A percentile compares a stretch with the other conserved stretches of the same genome.
These are phyloP conservation scores for Bullera alba DNA, from an alignment of 768 basidiomycete genomes.

Conservation along the genomic window DNA sequence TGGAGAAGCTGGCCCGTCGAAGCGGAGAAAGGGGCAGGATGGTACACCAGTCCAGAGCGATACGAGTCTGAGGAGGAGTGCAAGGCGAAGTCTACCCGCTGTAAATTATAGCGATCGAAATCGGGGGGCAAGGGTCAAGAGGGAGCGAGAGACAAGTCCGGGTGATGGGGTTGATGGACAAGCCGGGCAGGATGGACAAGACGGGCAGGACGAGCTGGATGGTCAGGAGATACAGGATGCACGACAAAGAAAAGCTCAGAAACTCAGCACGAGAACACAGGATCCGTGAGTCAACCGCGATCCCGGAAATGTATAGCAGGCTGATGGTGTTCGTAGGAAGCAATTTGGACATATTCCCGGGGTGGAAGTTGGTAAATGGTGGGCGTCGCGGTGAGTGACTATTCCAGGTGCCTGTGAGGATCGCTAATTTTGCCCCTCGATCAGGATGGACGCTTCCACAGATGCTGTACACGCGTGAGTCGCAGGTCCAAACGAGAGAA, in stretches of 20 bases:
- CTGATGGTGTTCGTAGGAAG: slow-evolving; percentile 48
- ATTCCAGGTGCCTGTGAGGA: not conserved
- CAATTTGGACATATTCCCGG: slow-evolving; percentile 73
- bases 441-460: slow-evolving; percentile 57
- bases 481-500: not conserved
- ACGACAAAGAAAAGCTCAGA: slow-evolving; percentile 22
- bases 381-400: slow-evolving; percentile 62
- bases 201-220: slow-evolving; percentile 18
- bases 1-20: not conserved
- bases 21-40: not conserved
- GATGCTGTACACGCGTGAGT: slow-evolving; percentile 82
- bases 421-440: not conserved
- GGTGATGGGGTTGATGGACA: not conserved
- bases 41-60: not conserved
- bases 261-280: slow-evolving; percentile 37
- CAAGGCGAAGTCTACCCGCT: not conserved
- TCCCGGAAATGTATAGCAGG: not conserved
- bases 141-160: not conserved
- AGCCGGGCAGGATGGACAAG: not conserved
- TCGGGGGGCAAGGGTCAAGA: not conserved
- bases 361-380: slow-evolving; percentile 72
- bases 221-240: slow-evolving; percentile 31
- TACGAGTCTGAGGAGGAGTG: slow-evolving; percentile 10
- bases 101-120: not conserved
- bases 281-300: slow-evolving; percentile 34